Evolutionary conservation across 306 rosid genomes (phyloP).

Genomic region (Acmispon strigosus): DNA sequence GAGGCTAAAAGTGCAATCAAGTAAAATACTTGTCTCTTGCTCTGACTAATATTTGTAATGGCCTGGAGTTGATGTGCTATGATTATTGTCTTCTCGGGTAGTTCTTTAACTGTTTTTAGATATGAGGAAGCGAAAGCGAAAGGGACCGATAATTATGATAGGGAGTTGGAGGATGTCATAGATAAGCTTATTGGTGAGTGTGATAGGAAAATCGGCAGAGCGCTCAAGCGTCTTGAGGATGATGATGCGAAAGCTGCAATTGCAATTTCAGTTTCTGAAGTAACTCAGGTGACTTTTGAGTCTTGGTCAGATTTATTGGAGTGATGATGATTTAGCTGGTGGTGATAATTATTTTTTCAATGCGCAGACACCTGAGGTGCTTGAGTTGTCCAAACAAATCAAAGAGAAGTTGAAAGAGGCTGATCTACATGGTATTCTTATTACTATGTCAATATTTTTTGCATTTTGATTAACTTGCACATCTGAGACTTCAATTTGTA

Average conservation of each 20-base stretch:
- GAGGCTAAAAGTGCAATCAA: too few species aligned
- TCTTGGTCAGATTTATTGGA: not conserved
- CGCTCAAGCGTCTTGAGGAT: constrained; percentile 93
- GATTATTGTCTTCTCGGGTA: not conserved
- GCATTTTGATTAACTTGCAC: not conserved
- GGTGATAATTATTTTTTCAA: constrained; percentile 6
- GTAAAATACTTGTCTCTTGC: not conserved
- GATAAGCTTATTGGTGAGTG: constrained; percentile 96
- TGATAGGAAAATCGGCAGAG: constrained; percentile 88
- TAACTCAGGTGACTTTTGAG: constrained; percentile 60
- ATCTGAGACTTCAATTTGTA: not conserved
- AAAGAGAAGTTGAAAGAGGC: constrained; percentile 87
- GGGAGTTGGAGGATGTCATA: constrained; percentile 93
- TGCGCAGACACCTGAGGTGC: constrained; percentile 75
- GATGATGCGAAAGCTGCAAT: constrained; percentile 98
- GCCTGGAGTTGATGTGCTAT: not conserved
- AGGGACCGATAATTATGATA: constrained; percentile 71
- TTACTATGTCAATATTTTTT: not conserved
- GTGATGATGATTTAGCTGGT: not conserved
- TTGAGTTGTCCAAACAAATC: constrained; percentile 75
- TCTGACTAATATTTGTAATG: not conserved
- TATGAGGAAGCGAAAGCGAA: constrained; percentile 79
- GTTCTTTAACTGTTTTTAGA: constrained; percentile 59
- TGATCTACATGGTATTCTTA: constrained; percentile 67
- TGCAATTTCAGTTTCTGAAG: constrained; percentile 94